Base-by-base conservation (phyloP, 352 stramenopile species). In the Globisporangium echinulatum region DNA sequence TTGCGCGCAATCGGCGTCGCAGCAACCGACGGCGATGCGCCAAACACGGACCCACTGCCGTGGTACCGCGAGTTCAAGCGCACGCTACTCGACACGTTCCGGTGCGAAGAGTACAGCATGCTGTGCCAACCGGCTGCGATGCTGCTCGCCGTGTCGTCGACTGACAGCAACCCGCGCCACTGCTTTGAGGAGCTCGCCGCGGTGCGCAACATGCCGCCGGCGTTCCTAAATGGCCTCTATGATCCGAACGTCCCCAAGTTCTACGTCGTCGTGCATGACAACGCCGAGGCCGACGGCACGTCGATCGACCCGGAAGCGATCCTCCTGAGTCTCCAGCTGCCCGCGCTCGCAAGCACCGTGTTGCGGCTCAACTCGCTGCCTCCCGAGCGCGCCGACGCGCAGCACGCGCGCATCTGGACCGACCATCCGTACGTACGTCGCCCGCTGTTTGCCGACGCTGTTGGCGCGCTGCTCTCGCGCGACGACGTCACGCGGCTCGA, bases 191-290 rank as follows among this genome's bases (percentile, higher is more conserved):
- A 89, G 54, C 76, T 94, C 52, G 70, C 62, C 0, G 49, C 71
- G 3, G 56, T 75, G 15, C 69, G 69, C 43, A 73, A 79, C 44
- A 62, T 95, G 0, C 85, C 85, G 0, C 36, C 57, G 0, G 69
- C 77, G 14, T 95, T 95, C 56, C 71, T 84, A 11, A 70, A 88
- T 57, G 85, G 82, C 7, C 59, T 92, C 3, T 96, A 94, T 59
- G 87, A 96, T 59, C 64, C 75, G 5, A 85, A 77, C 39, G 58
- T 96, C 11, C 79, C 86, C 13, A 92, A 94, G 61, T 95, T 90
- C 58, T 96, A 91, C 62, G 62, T 97, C n/a, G 74, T 97, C 14
- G 46, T 97, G 33, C 90, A 97, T 56, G 90, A 97, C 64, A 63
- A 81, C 5, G 59, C 74, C 42, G 83, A 96, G 67, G 90, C 85